A percentile compares a stretch with the other conserved stretches of the same genome.
phyloP scores from a whole-genome alignment of 2,329 filamentous ascomycete species.

The Talaromyces albobiverticillius region DNA sequence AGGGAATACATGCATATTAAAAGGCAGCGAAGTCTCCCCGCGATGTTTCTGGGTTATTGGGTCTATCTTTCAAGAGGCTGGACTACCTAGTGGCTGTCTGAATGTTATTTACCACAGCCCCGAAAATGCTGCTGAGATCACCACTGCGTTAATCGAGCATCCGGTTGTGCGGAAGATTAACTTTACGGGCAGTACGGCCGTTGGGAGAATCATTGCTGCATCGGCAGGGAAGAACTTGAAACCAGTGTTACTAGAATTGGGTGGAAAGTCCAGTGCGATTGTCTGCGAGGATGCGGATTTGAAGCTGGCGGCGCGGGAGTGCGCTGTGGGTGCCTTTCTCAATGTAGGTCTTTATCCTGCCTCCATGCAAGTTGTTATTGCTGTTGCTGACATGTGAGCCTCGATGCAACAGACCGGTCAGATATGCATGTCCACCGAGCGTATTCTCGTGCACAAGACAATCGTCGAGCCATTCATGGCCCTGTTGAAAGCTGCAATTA shows the following conservation, averaged over 20 bases:
- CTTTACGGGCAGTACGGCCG: constrained; percentile 44
- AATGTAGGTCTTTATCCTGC: not conserved
- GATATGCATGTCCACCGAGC: constrained; percentile 63
- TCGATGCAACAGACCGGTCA: constrained; percentile 52
- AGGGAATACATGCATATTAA: constrained; percentile 4
- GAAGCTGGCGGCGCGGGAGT: constrained; percentile 39
- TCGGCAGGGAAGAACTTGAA: constrained; percentile 41
- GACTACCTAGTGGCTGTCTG: constrained; percentile 68
- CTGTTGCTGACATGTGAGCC: constrained; percentile 34
- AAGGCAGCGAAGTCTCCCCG: constrained; percentile 1
- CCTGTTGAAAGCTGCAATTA: not conserved
- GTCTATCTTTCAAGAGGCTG: constrained; percentile 61
- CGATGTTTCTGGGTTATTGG: constrained; percentile 2
- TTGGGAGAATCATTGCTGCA: constrained; percentile 41
- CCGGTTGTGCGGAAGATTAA: constrained; percentile 40
- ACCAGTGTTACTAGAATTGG: constrained; percentile 49
- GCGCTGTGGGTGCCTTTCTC: constrained; percentile 52
- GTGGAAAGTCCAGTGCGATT: constrained; percentile 46
- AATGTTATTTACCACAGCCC: constrained; percentile 62
- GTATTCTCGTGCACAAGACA: constrained; percentile 52
- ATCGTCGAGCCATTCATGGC: not conserved
- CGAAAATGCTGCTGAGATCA: constrained; percentile 30
- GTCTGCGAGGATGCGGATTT: constrained; percentile 47
- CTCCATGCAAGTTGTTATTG: not conserved
- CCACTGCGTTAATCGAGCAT: constrained; percentile 37